Conservation (phyloP, 2,329 filamentous ascomycete species). For the Xylaria sp. region DNA sequence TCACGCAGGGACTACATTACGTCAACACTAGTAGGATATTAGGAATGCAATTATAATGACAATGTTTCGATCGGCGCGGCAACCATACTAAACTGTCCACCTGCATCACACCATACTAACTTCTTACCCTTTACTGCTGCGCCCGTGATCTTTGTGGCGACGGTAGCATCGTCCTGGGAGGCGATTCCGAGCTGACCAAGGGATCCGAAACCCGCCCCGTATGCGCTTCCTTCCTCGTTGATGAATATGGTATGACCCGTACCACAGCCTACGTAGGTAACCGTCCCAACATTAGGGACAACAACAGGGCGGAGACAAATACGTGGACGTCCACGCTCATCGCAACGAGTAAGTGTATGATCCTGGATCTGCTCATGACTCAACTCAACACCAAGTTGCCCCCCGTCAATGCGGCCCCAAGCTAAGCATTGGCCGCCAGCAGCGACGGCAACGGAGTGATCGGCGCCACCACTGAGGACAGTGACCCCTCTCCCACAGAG, state of each 20-base stretch:
- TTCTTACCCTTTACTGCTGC: background rate
- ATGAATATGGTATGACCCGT: constrained; percentile 63
- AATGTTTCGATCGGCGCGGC: too few relatives aligned
- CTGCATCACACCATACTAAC: too few relatives aligned
- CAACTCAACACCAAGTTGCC: constrained; percentile 58
- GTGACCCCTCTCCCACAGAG: constrained; percentile 63
- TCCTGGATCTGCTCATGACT: constrained; percentile 59
- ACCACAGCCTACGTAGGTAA: constrained; percentile 61
- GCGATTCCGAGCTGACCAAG: background rate
- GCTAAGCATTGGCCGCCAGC: background rate
- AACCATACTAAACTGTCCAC: too few relatives aligned
- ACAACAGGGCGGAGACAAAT: constrained; percentile 70
- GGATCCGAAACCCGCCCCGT: background rate
- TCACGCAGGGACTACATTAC: too few relatives aligned
- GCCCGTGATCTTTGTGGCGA: background rate
- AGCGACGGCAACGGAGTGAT: constrained; percentile 63
- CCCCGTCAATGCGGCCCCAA: constrained; percentile 55
- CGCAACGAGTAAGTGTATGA: constrained; percentile 62
- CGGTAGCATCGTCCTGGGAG: background rate
- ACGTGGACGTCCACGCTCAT: constrained; percentile 66
- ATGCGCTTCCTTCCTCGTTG: background rate
- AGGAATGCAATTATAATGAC: too few relatives aligned
- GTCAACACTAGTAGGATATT: too few relatives aligned
- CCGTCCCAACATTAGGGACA: constrained; percentile 64
- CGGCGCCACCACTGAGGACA: constrained; percentile 67